Conservation (phyloP, 352 stramenopile genomes). For the Plasmopara viticola region DNA sequence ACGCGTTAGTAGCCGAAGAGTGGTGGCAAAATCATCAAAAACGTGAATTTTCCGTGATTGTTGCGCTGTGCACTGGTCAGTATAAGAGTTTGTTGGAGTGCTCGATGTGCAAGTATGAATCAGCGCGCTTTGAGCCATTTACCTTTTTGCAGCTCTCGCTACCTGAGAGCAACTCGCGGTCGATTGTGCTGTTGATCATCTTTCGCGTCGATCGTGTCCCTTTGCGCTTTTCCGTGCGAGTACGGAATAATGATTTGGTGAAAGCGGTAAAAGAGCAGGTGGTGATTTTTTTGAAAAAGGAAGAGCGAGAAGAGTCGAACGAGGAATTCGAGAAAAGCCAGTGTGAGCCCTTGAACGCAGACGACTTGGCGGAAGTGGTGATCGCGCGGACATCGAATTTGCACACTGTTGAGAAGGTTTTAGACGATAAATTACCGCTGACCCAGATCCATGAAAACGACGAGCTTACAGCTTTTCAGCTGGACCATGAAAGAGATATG, state of each 20-base stretch:
- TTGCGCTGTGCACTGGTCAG: constrained; percentile 98
- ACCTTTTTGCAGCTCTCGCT: constrained; percentile 84
- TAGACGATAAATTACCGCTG: constrained; percentile 58
- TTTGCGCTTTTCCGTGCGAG: constrained; percentile 70
- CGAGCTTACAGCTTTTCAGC: constrained; percentile 62
- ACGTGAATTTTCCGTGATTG: constrained; percentile 97
- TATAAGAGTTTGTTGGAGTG: constrained; percentile 98
- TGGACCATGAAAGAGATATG: constrained; percentile 35
- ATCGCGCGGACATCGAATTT: constrained; percentile 51
- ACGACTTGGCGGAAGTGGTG: constrained; percentile 31
- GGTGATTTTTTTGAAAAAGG: constrained; percentile 30
- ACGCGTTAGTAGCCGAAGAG: constrained; percentile 95
- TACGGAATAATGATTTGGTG: constrained; percentile 53
- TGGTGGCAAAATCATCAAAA: constrained; percentile 99
- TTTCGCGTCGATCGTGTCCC: constrained; percentile 67
- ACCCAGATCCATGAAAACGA: constrained; percentile 75
- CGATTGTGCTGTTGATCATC: constrained; percentile 75
- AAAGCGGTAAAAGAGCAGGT: constrained; percentile 63
- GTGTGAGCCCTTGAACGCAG: constrained; percentile 3
- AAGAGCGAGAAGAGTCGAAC: constrained; percentile 8
- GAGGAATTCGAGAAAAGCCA: constrained; percentile 3
- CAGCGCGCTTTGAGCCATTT: constrained; percentile 90
- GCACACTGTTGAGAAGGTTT: constrained; percentile 56
- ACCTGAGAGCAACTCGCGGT: constrained; percentile 67
- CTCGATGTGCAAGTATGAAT: constrained; percentile 91